Evolutionary conservation across 257 asterid genomes (phyloP).

Genomic region (Anisodus acutangulus): DNA sequence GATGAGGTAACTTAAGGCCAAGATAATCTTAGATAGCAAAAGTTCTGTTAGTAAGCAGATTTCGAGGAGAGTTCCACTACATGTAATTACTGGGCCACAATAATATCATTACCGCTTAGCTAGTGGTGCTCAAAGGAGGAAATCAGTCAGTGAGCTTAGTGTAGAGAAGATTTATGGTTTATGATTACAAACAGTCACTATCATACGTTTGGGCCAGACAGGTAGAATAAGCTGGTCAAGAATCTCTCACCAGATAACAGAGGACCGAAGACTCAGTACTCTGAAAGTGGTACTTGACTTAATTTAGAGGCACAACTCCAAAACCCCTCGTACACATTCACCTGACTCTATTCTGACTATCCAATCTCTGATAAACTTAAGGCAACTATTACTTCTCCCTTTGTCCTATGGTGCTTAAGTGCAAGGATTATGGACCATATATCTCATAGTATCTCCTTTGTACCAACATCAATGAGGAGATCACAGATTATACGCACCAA

Average conservation of each 20-base stretch:
- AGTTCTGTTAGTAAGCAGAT: not conserved
- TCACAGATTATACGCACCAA: not conserved
- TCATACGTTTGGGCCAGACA: not conserved
- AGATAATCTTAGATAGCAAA: not conserved
- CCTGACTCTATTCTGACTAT: not conserved
- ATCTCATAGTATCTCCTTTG: not conserved
- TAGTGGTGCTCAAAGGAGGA: slow-evolving; percentile 1
- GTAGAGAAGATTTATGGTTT: not conserved
- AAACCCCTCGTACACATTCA: not conserved
- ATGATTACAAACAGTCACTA: not conserved
- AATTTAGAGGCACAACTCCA: not conserved
- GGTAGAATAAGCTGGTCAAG: not conserved
- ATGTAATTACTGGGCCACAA: not conserved
- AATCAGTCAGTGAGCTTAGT: not conserved
- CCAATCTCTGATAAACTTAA: slow-evolving; percentile 9
- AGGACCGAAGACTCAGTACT: not conserved
- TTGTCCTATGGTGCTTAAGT: slow-evolving; percentile 7
- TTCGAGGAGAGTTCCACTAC: not conserved
- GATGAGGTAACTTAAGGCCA: slow-evolving; percentile 12
- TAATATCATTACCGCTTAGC: not conserved
- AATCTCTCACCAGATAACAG: not conserved
- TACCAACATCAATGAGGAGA: slow-evolving; percentile 6
- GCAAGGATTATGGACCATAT: not conserved
- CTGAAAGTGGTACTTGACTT: not conserved
- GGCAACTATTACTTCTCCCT: not conserved